A percentile compares a stretch with the other conserved stretches of the same genome.
These are phyloP conservation scores for Dothistroma septosporum DNA, from an alignment of 2,329 filamentous ascomycete genomes.

Conservation along the genomic window DNA sequence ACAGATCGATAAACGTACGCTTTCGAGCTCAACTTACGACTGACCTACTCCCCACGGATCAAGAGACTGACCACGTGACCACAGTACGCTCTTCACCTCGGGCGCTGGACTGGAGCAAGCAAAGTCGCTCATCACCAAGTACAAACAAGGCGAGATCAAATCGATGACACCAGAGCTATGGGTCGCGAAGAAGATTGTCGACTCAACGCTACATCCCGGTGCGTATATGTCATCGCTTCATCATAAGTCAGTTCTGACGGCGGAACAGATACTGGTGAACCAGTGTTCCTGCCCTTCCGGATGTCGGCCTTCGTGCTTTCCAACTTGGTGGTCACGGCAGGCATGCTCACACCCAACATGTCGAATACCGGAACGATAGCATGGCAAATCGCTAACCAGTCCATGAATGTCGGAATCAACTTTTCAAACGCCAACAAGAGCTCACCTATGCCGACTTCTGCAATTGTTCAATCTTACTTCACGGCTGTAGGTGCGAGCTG, in stretches of 20 bases:
- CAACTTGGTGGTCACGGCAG: slow-evolving; percentile 89
- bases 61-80: not conserved
- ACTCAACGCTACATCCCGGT: slow-evolving; percentile 95
- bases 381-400: slow-evolving; percentile 97
- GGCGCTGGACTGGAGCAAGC: slow-evolving; percentile 75
- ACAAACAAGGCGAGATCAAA: slow-evolving; percentile 76
- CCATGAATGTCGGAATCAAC: slow-evolving; percentile 97
- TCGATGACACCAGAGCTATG: slow-evolving; percentile 88
- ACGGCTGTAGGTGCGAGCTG: slow-evolving; percentile 90
- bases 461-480: slow-evolving; percentile 83
- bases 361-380: slow-evolving; percentile 77
- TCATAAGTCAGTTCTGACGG: not conserved
- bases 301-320: slow-evolving; percentile 96
- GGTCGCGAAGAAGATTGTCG: slow-evolving; percentile 94
- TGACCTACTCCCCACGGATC: not conserved
- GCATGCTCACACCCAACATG: slow-evolving; percentile 91
- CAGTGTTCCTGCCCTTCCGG: slow-evolving; percentile 89
- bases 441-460: slow-evolving; percentile 73
- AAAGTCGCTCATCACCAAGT: slow-evolving; percentile 73
- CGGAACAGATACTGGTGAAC: slow-evolving; percentile 74
- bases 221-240: not conserved
- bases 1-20: slow-evolving; percentile 24
- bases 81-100: slow-evolving; percentile 81
- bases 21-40: not conserved
- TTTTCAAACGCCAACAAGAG: slow-evolving; percentile 98